Evolutionary conservation across 495 filamentous ascomycete genomes (phyloP), one percentile per base, ranked within the genome.

Genomic region (Trichoderma gamsii): DNA sequence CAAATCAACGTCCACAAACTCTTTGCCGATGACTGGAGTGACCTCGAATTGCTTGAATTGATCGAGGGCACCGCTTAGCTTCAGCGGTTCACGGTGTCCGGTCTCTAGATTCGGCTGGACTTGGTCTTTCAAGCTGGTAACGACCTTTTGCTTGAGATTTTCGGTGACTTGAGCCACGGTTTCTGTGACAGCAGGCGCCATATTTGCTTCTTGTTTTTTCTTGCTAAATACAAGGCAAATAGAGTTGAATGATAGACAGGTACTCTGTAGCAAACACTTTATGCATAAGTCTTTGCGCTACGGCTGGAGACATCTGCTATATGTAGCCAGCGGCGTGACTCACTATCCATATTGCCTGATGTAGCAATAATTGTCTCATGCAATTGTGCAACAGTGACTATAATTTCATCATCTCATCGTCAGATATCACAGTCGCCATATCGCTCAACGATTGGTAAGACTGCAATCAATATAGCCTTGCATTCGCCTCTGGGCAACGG

Each of bases 11-110:
- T 83, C 79, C 16, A 81, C 77, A 68, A 83, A 92, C 72, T 92
- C 90, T 1, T 80, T 79, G 21, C 90, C 89, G 71, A 92, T 89
- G 9, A 87, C 74, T 0, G 89, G 88, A 4, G 89, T 92, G 1
- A 87, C 79, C 35, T 91, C 89, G 66, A 88, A 85, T 15, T 80
- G 81, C 51, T 88, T 77, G 72, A 84, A 88, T 16, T 81, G 67
- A 44, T 89, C 83, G 0, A 90, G 74, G 0, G 76, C 74, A 15
- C 85, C 86, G 18, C 73, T 81, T 13, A 78, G 74, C 72, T 83
- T 75, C 18, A 89, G 69, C 4, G 86, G 84, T 43, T 73, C 71
- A 56, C 66, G 68, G 35, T 76, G 74, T 49, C 41, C 68, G 13
- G 70, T 76, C 65, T 70, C 63, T 21, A 74, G 70, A 38, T 72